These are phyloP conservation scores for Cymbidium sinense DNA, from an alignment of 106 monocot species.

Conservation along the genomic window DNA sequence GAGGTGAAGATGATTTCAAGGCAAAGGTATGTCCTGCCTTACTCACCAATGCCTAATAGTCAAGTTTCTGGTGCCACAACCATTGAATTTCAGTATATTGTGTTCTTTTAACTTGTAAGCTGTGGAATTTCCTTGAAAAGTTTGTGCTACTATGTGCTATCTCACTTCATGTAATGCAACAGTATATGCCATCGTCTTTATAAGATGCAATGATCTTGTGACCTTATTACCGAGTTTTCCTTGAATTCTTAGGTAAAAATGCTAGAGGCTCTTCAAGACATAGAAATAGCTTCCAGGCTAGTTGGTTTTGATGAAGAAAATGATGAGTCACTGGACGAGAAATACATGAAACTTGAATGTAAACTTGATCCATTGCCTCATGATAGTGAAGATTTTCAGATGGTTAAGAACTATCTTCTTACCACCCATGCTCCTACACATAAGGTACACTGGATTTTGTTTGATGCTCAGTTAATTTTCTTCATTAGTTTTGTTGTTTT, in stretches of 20 bases:
- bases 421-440: constrained; percentile 98
- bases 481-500: not conserved
- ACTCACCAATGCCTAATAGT: not conserved
- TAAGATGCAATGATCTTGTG: not conserved
- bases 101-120: not conserved
- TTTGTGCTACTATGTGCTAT: not conserved
- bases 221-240: not conserved
- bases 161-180: not conserved
- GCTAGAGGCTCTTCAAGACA: constrained; percentile 96
- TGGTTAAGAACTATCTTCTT: constrained; percentile 78
- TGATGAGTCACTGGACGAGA: constrained; percentile 90
- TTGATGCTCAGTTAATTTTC: not conserved
- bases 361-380: constrained; percentile 63
- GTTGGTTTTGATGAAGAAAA: constrained; percentile 79
- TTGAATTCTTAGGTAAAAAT: constrained; percentile 66
- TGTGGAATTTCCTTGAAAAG: not conserved
- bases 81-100: not conserved
- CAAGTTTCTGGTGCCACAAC: not conserved
- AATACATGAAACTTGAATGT: constrained; percentile 80
- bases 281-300: constrained; percentile 90
- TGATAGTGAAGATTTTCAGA: constrained; percentile 78
- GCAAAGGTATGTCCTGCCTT: constrained; percentile 42
- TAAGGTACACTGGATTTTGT: constrained; percentile 35
- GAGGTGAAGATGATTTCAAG: constrained; percentile 72
- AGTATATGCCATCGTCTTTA: not conserved